A percentile compares a stretch with the other conserved stretches of the same genome.
Conservation (phyloP, 768 basidiomycete genomes). For the Clitopilus passeckerianus region DNA sequence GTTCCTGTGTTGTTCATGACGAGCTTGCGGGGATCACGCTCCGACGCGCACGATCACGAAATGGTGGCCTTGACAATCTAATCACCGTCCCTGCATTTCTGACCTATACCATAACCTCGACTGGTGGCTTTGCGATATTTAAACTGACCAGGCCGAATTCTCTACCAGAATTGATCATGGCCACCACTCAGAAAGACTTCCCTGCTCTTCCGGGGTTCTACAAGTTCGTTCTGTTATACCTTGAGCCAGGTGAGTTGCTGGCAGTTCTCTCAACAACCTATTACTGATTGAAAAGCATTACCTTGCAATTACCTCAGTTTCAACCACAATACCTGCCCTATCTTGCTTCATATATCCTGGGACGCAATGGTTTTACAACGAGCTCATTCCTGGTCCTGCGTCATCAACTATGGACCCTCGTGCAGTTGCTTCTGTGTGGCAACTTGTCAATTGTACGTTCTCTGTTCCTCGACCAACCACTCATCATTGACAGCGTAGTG, state of each 20-base stretch:
- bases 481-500: conserved; percentile 2
- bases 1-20: neutral
- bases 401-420: conserved; percentile 38
- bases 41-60: neutral
- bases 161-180: neutral
- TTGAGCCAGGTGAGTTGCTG: conserved; percentile 50
- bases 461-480: neutral
- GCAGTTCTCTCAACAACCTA: neutral
- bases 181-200: conserved; percentile 23
- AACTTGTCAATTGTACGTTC: conserved; percentile 58
- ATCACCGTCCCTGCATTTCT: neutral
- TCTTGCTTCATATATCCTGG: conserved; percentile 54
- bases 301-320: conserved; percentile 17
- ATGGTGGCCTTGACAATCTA: neutral
- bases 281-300: neutral
- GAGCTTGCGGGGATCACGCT: neutral
- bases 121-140: neutral
- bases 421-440: conserved; percentile 60
- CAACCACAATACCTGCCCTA: conserved; percentile 29
- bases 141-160: neutral
- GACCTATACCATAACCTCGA: neutral
- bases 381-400: conserved; percentile 50
- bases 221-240: conserved; percentile 54
- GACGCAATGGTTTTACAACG: conserved; percentile 60
- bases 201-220: conserved; percentile 62